A percentile compares a stretch with the other conserved stretches of the same genome.
Conservation (phyloP, 2,329 filamentous ascomycete genomes). For the Xylaria polymorpha region DNA sequence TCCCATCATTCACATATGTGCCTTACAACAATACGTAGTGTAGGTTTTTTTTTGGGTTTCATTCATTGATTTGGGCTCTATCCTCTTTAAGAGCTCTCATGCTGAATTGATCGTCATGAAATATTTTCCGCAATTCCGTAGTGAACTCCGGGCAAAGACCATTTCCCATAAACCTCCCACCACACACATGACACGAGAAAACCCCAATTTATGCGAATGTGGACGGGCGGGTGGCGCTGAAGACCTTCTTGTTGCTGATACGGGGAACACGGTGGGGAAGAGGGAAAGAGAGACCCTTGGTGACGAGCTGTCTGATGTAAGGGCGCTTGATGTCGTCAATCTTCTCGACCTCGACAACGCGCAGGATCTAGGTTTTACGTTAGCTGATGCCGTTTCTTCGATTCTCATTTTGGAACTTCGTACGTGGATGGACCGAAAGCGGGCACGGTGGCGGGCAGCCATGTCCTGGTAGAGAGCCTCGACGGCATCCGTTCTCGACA, state of each 20-base stretch:
- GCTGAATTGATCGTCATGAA: slow-evolving; percentile 64
- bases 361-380: slow-evolving; percentile 79
- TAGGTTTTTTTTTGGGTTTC: slow-evolving; percentile 44
- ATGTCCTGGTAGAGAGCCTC: slow-evolving; percentile 99
- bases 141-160: slow-evolving; percentile 69
- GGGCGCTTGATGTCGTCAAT: slow-evolving; percentile 93
- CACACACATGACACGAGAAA: slow-evolving; percentile 59
- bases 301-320: slow-evolving; percentile 98
- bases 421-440: slow-evolving; percentile 99
- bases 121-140: slow-evolving; percentile 69
- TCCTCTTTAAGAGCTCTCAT: slow-evolving; percentile 60
- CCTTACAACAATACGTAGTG: slow-evolving; percentile 14
- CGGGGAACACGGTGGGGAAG: slow-evolving; percentile 95
- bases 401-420: slow-evolving; percentile 49
- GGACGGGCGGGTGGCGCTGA: slow-evolving; percentile 90
- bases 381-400: slow-evolving; percentile 38
- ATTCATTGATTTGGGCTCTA: slow-evolving; percentile 46
- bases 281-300: slow-evolving; percentile 97
- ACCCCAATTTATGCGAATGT: slow-evolving; percentile 88
- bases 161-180: slow-evolving; percentile 58
- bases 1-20: slow-evolving; percentile 19
- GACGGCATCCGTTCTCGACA: slow-evolving; percentile 94
- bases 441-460: slow-evolving; percentile 97
- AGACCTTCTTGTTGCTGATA: slow-evolving; percentile 87
- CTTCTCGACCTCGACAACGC: slow-evolving; percentile 98